Conservation (phyloP, 1,139 yeast species). For the Lodderomyces margitis region DNA sequence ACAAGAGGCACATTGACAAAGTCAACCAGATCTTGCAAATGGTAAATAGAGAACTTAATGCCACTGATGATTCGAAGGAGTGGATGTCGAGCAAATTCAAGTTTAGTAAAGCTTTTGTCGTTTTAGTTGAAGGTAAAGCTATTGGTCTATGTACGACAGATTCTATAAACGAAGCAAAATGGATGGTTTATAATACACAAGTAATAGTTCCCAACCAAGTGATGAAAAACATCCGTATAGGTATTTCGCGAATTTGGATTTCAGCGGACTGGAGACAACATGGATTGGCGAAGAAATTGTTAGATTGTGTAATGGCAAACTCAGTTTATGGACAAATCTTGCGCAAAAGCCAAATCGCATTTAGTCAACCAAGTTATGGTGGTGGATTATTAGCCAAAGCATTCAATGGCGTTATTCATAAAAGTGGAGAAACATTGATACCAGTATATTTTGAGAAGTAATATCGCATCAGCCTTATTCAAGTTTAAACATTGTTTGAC, state of each 20-base stretch:
- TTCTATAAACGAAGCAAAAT: slow-evolving; percentile 33
- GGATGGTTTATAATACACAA: slow-evolving; percentile 48
- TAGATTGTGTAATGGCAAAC: slow-evolving; percentile 38
- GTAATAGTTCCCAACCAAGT: slow-evolving; percentile 35
- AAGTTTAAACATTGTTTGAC: slow-evolving; percentile 45
- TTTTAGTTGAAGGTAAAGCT: slow-evolving; percentile 37
- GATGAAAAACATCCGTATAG: slow-evolving; percentile 34
- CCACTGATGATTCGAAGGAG: slow-evolving; percentile 49
- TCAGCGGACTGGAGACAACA: slow-evolving; percentile 52
- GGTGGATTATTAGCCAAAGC: slow-evolving; percentile 56
- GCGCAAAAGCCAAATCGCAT: slow-evolving; percentile 46
- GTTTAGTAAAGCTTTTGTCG: slow-evolving; percentile 46
- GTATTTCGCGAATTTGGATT: slow-evolving; percentile 67
- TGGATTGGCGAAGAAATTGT: slow-evolving; percentile 47
- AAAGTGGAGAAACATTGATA: slow-evolving; percentile 46
- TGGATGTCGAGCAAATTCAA: slow-evolving; percentile 38
- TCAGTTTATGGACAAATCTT: slow-evolving; percentile 54
- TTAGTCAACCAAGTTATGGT: slow-evolving; percentile 69
- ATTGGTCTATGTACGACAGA: slow-evolving; percentile 56
- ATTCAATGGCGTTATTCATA: slow-evolving; percentile 52
- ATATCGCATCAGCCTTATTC: slow-evolving; percentile 7
- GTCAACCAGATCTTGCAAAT: slow-evolving; percentile 35
- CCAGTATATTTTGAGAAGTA: slow-evolving; percentile 47
- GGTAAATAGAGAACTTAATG: slow-evolving; percentile 60
- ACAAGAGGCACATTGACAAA: slow-evolving; percentile 21